These are phyloP conservation scores for Candida sanyaensis DNA, from an alignment of 1,139 yeast genomes.

Conservation along the genomic window DNA sequence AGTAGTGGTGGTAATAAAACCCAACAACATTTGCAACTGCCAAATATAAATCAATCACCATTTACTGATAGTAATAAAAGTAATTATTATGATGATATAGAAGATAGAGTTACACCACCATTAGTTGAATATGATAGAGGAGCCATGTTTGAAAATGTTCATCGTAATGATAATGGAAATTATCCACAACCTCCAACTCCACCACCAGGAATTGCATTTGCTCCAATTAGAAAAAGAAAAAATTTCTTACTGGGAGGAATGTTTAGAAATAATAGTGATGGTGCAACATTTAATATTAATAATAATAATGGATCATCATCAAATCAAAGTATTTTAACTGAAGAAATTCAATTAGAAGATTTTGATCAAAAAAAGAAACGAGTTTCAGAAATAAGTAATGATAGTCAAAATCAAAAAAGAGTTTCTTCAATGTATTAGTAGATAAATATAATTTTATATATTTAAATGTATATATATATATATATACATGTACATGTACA, in stretches of 20 bases:
- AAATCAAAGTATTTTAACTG: slow-evolving; percentile 31
- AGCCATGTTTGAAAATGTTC: slow-evolving; percentile 6
- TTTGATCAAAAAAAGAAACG: slow-evolving; percentile 29
- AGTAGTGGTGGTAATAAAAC: slow-evolving; percentile 2
- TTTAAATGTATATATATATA: neutral
- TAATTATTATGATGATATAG: neutral
- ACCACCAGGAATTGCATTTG: slow-evolving; percentile 14
- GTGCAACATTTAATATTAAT: neutral
- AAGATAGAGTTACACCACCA: neutral
- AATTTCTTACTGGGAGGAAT: slow-evolving; percentile 6
- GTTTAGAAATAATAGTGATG: slow-evolving; percentile 13
- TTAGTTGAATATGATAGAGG: slow-evolving; percentile 3
- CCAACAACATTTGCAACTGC: neutral
- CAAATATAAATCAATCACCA: neutral
- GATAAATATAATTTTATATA: neutral
- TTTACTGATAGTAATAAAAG: neutral
- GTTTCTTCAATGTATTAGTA: slow-evolving; percentile 12
- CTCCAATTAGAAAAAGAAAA: slow-evolving; percentile 10
- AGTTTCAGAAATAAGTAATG: slow-evolving; percentile 28
- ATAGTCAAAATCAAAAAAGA: slow-evolving; percentile 17
- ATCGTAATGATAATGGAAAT: neutral
- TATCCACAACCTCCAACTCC: slow-evolving; percentile 14
- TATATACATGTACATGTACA: too few relatives aligned
- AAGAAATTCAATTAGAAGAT: slow-evolving; percentile 53
- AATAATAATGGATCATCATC: slow-evolving; percentile 11